phyloP scores from a whole-genome alignment of 805 yeast genomes.

The Saccharomycopsis sp. region DNA sequence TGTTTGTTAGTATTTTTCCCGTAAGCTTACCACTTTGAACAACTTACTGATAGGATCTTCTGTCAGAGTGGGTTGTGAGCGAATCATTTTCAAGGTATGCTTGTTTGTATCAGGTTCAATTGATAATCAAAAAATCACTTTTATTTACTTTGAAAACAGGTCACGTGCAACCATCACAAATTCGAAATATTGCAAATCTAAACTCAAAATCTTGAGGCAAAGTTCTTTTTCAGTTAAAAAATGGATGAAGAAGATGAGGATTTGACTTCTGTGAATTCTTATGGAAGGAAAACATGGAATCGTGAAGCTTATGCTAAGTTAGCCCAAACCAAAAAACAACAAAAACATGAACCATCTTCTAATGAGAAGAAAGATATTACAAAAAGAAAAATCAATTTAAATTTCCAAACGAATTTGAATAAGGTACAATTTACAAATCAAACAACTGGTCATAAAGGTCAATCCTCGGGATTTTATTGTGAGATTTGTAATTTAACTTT shows the following conservation, averaged over 20 bases:
- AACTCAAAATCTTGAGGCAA: too few species aligned
- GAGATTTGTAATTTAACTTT: slow-evolving; percentile 69
- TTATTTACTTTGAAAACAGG: too few species aligned
- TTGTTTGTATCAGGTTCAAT: too few species aligned
- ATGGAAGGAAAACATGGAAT: slow-evolving; percentile 69
- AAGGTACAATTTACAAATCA: slow-evolving; percentile 25
- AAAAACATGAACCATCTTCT: slow-evolving; percentile 1
- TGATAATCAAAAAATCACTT: too few species aligned
- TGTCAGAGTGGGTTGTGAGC: too few species aligned
- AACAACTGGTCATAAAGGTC: slow-evolving; percentile 31
- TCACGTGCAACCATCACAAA: too few species aligned
- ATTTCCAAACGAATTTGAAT: slow-evolving; percentile 25
- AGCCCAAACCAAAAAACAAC: slow-evolving; percentile 27
- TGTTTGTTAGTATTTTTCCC: too few species aligned
- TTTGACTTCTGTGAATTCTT: slow-evolving; percentile 7
- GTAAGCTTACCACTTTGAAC: too few species aligned
- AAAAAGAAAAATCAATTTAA: slow-evolving; percentile 19
- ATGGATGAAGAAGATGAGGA: background rate
- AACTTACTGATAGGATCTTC: too few species aligned
- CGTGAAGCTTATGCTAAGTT: slow-evolving; percentile 48
- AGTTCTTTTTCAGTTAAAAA: too few species aligned
- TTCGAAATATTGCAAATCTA: too few species aligned
- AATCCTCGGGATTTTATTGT: slow-evolving; percentile 78
- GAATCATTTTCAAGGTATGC: too few species aligned
- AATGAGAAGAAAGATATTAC: slow-evolving; percentile 21